Evolutionary conservation across 2,329 filamentous ascomycete genomes (phyloP), one percentile per base, ranked within the genome.

Genomic region (Arthrobotrys pseudoclavata): DNA sequence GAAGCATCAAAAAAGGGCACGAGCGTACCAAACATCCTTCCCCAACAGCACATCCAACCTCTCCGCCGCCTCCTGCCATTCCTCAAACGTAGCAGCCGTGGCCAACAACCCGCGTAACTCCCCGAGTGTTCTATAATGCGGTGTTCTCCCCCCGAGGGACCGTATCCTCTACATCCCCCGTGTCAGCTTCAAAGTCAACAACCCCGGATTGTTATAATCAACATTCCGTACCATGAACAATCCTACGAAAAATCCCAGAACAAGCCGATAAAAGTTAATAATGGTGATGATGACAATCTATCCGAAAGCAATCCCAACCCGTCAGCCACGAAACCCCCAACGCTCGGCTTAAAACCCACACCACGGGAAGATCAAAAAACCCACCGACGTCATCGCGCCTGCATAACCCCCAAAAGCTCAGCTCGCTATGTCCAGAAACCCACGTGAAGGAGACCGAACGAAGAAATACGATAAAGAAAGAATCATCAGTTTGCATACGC

Each of bases 1-100:
- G 20, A 45, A 45, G n/a, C 18, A 45, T 45, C 7, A 7, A 20
- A 20, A 18, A 45, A 45, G n/a, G 20, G 10, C 15, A 15, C 2
- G 6, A 55, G 34, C 67, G 74, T 85, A 92, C 92, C 92, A 97
- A 78, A 94, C 84, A 84, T 96, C 92, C 80, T 94, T 89, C 48
- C 91, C 91, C n/a, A 94, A 86, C 18, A 92, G 86, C 81, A 91
- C 91, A 83, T 97, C 94, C n/a, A 97, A 87, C 81, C 92, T 89
- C 79, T 92, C 88, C 0, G 94, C 93, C n/a, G 91, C 90, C 80
- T 91, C 90, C 82, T 95, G 91, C 93, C 94, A 97, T 82, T 96
- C 91, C 82, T 96, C 92, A 82, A 91, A 97, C 26, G 88, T 87
- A 79, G 89, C 86, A 18, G 93, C 91, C 74, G 89, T 87, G 66